These are phyloP conservation scores for Oldenlandia corymbosa DNA, from an alignment of 257 asterid species.

Conservation along the genomic window DNA sequence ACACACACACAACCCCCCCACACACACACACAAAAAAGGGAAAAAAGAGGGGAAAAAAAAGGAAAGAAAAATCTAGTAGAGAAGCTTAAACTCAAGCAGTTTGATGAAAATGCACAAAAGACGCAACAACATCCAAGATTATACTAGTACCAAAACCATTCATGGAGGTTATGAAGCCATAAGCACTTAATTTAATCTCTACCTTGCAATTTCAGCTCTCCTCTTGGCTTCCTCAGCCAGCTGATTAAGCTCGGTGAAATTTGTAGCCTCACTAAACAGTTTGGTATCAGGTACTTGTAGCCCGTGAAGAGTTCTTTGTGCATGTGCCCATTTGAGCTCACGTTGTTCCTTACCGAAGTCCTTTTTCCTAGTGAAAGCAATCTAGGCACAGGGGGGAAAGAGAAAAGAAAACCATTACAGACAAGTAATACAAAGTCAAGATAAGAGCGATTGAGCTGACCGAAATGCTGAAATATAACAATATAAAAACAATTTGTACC, in stretches of 20 bases:
- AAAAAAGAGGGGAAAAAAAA: too few species aligned
- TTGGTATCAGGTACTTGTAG: constrained; percentile 91
- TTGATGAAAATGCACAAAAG: too few species aligned
- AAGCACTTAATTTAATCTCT: constrained; percentile 7
- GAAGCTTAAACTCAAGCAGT: neutral
- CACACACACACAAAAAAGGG: too few species aligned
- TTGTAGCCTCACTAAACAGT: constrained; percentile 62
- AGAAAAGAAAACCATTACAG: constrained; percentile 3
- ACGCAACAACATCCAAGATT: too few species aligned
- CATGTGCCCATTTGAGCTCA: constrained; percentile 95
- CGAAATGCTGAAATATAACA: neutral
- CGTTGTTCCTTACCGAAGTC: constrained; percentile 97
- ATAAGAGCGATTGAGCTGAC: too few species aligned
- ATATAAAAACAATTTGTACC: constrained; percentile 30
- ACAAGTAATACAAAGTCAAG: too few species aligned
- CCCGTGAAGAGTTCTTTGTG: constrained; percentile 95
- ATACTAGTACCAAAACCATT: too few species aligned
- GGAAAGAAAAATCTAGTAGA: neutral
- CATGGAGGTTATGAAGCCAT: too few species aligned
- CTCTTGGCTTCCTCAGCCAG: constrained; percentile 98
- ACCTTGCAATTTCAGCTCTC: constrained; percentile 98
- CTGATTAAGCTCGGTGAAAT: constrained; percentile 86
- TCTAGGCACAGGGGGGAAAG: constrained; percentile 27
- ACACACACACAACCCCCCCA: too few species aligned
- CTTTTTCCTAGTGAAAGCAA: constrained; percentile 92